Base-by-base conservation (phyloP, 768 basidiomycete genomes). In the Chlorophyllum brunneum region DNA sequence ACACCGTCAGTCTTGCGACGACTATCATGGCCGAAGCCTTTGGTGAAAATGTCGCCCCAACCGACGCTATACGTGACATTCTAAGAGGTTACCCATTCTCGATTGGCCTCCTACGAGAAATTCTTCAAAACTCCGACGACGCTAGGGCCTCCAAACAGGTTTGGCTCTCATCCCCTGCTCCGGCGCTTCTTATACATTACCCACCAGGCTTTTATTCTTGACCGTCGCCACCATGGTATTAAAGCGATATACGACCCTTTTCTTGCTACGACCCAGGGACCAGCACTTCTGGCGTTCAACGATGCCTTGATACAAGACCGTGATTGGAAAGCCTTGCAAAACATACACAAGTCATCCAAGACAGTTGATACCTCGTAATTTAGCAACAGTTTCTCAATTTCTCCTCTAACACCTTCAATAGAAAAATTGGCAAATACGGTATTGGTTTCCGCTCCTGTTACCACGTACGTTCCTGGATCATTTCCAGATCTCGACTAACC, bases 41-140 rank as follows among this genome's bases (percentile, higher is more conserved):
- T 39, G 52, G 56, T 29, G 63, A 64, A 44, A 53, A 48, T 7
- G 57, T 60, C 6, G 54, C 60, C 9, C 58, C 58, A 10, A 60
- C 59, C 7, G 61, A 58, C 33, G 54, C 61, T 0, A 56, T 65
- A 5, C 63, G 64, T 3, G 62, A 61, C 3, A 73, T 75, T 23
- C 54, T 73, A 4, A 62, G 66, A 8, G 63, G 63, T 3, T 75
- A 75, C 54, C 71, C 73, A 1, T 72, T 70, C 43, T 65, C 66
- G 4, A 59, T 67, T 33, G 68, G 68, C 0, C 54, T 74, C 7
- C 58, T 74, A n/a, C 65, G 72, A 10, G 73, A 75, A 48, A 54
- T 72, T 10, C 45, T 75, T 0, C 71, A 73, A 56, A 75, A 75
- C 56, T 67, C 70, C 11, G 73, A 75, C 39, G 73, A 75, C 54